Evolutionary conservation across 257 asterid genomes (phyloP), one percentile per base, ranked within the genome.

Genomic region (Hygrophila difformis): DNA sequence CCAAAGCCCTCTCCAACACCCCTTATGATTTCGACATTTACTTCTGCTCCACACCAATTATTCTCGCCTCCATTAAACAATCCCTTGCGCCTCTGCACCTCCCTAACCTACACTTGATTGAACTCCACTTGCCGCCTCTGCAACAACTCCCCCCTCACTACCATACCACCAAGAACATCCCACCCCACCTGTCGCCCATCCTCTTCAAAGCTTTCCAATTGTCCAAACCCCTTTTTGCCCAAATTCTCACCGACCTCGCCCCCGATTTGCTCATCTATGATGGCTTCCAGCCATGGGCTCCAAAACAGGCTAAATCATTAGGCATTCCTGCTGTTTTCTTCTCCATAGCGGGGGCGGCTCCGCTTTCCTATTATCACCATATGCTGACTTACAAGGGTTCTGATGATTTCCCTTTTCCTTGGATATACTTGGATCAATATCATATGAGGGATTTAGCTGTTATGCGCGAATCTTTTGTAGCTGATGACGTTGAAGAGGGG

Each of bases 1-100:
- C 82, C 46, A 77, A 74, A 53, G 48, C 35, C 7, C 81, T 80
- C 39, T 34, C 79, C 39, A 14, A 55, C 1, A 58, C 18, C 62
- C n/a, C n/a, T n/a, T n/a, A n/a, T n/a, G 63, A 63, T 54, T 71
- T 72, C 48, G 39, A 67, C 18, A 41, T 67, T 1, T 53, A 48
- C 61, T 55, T 72, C 1, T 68, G 72, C 18, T 72, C 76, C 18
- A 64, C 79, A 6, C 16, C 73, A 0, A n/a, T 61, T 47, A 72
- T 60, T 44, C 79, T 72, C 22, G 56, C 39, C 23, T 64, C 79
- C 6, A 16, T 67, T 37, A 44, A 12, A 17, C 36, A 34, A 13
- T 34, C n/a, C n/a, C n/a, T n/a, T n/a, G 3, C 2, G 8, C 61
- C 12, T 48, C 44, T 34, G 19, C n/a, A 0, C 29, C 29, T 2